phyloP scores from a whole-genome alignment of 179 eudicot genomes.

The Spinacia oleracea region DNA sequence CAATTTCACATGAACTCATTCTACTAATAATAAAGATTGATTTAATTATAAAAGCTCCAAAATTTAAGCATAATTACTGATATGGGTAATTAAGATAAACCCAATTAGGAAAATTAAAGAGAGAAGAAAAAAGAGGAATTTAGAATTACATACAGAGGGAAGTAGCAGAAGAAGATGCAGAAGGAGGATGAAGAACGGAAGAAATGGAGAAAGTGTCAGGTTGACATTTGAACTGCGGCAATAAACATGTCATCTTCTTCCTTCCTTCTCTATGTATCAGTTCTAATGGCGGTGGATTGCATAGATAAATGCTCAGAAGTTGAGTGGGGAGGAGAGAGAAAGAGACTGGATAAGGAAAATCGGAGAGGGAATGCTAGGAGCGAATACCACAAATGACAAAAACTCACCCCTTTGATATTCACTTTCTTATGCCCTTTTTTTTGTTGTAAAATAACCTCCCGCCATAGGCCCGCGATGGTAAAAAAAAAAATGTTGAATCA shows the following conservation, averaged over 20 bases:
- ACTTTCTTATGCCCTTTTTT: background rate
- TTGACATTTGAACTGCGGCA: constrained; percentile 73
- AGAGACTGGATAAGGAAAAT: constrained; percentile 13
- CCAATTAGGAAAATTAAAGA: background rate
- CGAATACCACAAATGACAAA: background rate
- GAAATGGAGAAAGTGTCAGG: constrained; percentile 54
- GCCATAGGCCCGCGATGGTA: background rate
- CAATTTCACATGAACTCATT: background rate
- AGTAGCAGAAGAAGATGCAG: constrained; percentile 32
- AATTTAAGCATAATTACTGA: background rate
- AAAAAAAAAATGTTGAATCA: too few species aligned
- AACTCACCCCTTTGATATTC: background rate
- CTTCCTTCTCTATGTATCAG: background rate
- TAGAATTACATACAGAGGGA: constrained; percentile 38
- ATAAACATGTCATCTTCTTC: constrained; percentile 50
- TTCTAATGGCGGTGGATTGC: background rate
- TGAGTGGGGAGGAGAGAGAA: background rate
- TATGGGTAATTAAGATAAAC: background rate
- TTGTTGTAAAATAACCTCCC: background rate
- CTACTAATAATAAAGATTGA: background rate
- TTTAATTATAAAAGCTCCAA: background rate
- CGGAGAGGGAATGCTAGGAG: background rate
- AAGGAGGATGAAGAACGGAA: constrained; percentile 36
- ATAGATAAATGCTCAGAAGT: background rate
- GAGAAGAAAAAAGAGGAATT: background rate